A percentile compares a stretch with the other conserved stretches of the same genome.
phyloP scores from a whole-genome alignment of 768 basidiomycete genomes.

The Trametes elegans region DNA sequence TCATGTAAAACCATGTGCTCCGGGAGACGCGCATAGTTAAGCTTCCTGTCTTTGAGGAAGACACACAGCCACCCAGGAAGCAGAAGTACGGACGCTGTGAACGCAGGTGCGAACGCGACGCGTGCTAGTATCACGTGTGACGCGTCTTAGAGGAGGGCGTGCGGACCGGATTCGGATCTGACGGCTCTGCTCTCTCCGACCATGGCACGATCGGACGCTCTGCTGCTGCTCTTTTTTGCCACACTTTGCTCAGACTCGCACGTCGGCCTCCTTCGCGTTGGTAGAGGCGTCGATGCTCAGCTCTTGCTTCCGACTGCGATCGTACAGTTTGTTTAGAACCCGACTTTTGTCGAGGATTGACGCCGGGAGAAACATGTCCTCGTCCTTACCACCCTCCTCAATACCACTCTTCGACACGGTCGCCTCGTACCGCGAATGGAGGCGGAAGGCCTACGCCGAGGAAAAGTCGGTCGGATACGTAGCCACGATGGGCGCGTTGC shows the following conservation, averaged over 20 bases:
- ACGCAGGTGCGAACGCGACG: not conserved
- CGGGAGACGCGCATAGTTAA: too few relatives aligned
- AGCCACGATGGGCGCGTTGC: conserved; percentile 97
- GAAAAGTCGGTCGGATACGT: conserved; percentile 84
- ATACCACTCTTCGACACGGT: conserved; percentile 60
- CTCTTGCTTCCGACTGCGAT: not conserved
- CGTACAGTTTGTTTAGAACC: not conserved
- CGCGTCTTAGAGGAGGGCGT: not conserved
- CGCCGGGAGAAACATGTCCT: conserved; percentile 7
- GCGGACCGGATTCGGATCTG: conserved; percentile 11
- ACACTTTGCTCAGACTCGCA: too few relatives aligned
- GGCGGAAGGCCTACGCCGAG: conserved; percentile 54
- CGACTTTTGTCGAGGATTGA: not conserved
- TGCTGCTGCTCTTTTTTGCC: too few relatives aligned
- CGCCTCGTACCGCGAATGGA: conserved; percentile 68
- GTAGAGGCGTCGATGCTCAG: not conserved
- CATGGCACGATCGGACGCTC: not conserved
- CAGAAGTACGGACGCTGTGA: not conserved
- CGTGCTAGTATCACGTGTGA: not conserved
- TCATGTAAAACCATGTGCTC: too few relatives aligned
- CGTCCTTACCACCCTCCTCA: conserved; percentile 29
- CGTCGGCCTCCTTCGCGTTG: too few relatives aligned
- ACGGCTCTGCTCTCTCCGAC: not conserved
- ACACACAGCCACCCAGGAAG: not conserved
- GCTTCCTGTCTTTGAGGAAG: not conserved